Evolutionary conservation across 495 filamentous ascomycete species (phyloP), one percentile per base, ranked within the genome.

Genomic region (Thermothielavioides terrestris): DNA sequence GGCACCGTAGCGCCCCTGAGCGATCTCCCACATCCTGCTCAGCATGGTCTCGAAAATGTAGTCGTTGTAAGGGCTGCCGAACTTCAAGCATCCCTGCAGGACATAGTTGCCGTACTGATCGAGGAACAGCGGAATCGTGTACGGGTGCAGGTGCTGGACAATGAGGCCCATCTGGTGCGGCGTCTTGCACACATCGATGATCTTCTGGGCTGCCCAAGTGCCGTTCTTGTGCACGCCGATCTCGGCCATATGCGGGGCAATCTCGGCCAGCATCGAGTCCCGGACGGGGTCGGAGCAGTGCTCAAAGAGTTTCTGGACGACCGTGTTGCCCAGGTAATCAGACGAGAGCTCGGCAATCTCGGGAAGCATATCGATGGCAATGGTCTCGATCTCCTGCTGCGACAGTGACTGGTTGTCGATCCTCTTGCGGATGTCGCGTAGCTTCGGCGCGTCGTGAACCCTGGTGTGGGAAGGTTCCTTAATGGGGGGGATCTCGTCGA

Each of bases 81-180:
- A 98, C 48, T 91, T 86, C 27, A 98, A 75, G 62, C 90, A 96
- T 58, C 91, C 89, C 68, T 98, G 92, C 50, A 98, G 73, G 31
- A 98, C 92, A 58, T 98, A 98, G 70, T 98, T 98, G 53, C 92
- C 92, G 58, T 94, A 98, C 62, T 98, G 92, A 60, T 98, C 92
- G 12, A 96, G 77, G 76, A 98, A 97, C 18, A 95, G 72, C 3
- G 89, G 85, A 21, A 96, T 78, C 5, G 84, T 86, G 68, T 94
- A 95, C 1, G 87, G 82, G 8, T 85, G 81, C 25, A 98, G 74
- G 53, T 84, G 77, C 52, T 94, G 79, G 25, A 94, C 84, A 56
- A 96, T 89, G 64, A 88, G 75, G 28, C 76, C 68, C 81, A 89
- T 91, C 71, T 97, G 89, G 43, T 76, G 75, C 5, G 86, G 84